Percentiles rank a stretch among this genome's conserved stretches.
These are phyloP conservation scores for Botrytis hyacinthi DNA, from an alignment of 2,329 filamentous ascomycete species.

Conservation along the genomic window DNA sequence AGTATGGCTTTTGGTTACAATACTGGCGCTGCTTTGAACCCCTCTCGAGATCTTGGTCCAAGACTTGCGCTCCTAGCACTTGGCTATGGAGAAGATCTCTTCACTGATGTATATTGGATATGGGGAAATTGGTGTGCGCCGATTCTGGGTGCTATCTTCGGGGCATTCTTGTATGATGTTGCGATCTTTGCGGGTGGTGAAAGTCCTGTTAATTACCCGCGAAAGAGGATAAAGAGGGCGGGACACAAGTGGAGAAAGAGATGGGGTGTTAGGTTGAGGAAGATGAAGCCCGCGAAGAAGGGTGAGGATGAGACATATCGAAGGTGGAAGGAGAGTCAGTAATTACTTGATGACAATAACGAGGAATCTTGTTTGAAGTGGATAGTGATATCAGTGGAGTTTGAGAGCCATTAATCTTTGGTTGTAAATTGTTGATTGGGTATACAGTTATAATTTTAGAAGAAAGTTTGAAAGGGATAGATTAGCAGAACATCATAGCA, in stretches of 20 bases:
- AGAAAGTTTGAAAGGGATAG: background rate
- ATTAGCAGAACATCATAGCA: background rate
- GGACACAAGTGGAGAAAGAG: conserved; percentile 45
- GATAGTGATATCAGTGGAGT: background rate
- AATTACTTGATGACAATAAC: conserved; percentile 1
- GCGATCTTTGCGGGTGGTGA: conserved; percentile 51
- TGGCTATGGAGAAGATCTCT: conserved; percentile 45
- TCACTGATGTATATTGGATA: conserved; percentile 44
- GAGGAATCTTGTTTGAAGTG: background rate
- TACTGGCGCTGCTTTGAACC: conserved; percentile 49
- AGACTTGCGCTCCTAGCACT: conserved; percentile 46
- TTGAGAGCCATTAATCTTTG: background rate
- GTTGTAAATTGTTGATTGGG: background rate
- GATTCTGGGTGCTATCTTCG: conserved; percentile 42
- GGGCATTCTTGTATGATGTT: conserved; percentile 51
- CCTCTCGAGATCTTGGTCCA: conserved; percentile 50
- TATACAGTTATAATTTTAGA: background rate
- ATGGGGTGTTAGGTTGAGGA: conserved; percentile 29
- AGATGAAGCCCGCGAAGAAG: conserved; percentile 7
- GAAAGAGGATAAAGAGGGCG: conserved; percentile 43
- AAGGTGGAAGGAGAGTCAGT: conserved; percentile 1
- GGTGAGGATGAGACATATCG: conserved; percentile 3
- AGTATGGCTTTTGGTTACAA: conserved; percentile 46
- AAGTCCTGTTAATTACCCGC: conserved; percentile 51
- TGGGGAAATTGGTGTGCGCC: conserved; percentile 46